Base-by-base conservation (phyloP, 2,329 filamentous ascomycete species). In the Aspergillus sp. region DNA sequence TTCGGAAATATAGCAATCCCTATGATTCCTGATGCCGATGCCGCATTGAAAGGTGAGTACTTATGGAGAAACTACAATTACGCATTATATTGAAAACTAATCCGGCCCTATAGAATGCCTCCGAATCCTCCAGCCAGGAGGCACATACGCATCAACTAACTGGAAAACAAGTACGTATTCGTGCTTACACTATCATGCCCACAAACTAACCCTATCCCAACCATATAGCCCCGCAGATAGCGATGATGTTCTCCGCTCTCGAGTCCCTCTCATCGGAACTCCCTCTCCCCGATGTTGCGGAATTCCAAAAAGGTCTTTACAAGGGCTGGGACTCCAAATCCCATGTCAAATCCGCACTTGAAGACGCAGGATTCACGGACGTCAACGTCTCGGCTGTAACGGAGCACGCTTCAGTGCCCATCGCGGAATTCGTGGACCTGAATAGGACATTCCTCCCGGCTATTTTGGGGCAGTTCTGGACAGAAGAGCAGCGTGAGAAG, bases 11-110 rank as follows among this genome's bases (percentile, higher is more conserved):
- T 47, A 71, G 68, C 62, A 1, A 74, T 82, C 47, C 79, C 81
- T 61, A 56, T 80, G 3, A 76, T 82, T 13, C 77, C 80, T 0
- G 62, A 79, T 20, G 74, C 79, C 0, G 68, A 74, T 5, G 66
- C 60, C 7, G 76, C 73, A 4, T 60, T 78, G 48, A 65, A 67
- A 64, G 75, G 75, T 77, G 63, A 50, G 61, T 56, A 2, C 4
- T 17, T 24, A 4, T 15, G 18, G 20, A n/a, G 6, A 45, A n/a
- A 30, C 9, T 36, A 36, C 34, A 45, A 45, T 6, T n/a, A 11
- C 12, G 15, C 13, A 17, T 13, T 26, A 15, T 8, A 6, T 15
- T 32, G 13, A 13, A 30, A 42, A 42, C 22, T 24, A 30, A 42
- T 30, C 18, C 22, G 7, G 17, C 15, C 15, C 11, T 43, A 11